These are phyloP conservation scores for Rhizophagus clarus DNA, from an alignment of 192 early-diverging fungal species.

Conservation along the genomic window DNA sequence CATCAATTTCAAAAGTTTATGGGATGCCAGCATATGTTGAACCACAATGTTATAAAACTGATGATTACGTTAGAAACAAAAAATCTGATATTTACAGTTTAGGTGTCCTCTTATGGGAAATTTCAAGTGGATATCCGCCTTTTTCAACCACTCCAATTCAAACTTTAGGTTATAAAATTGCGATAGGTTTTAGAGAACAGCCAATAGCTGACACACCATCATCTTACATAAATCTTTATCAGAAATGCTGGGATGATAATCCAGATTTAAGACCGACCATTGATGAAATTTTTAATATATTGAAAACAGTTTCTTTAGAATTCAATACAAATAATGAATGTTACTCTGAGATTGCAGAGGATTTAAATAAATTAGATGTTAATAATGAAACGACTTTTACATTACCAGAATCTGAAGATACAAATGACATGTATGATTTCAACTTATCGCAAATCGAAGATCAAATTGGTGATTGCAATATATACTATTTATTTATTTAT, in stretches of 20 bases:
- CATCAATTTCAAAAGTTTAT: neutral
- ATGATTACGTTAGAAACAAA: slow-evolving; percentile 17
- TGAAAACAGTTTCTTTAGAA: no score
- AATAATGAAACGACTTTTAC: no score
- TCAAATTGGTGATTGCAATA: no score
- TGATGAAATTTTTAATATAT: no score
- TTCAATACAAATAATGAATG: no score
- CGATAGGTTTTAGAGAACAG: slow-evolving; percentile 37
- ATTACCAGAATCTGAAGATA: no score
- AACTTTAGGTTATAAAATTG: slow-evolving; percentile 30
- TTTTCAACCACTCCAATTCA: slow-evolving; percentile 8
- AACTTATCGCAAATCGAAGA: no score
- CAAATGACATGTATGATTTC: no score
- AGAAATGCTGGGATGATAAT: slow-evolving; percentile 41
- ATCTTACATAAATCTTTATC: slow-evolving; percentile 40
- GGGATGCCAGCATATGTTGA: slow-evolving; percentile 14
- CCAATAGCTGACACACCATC: slow-evolving; percentile 36
- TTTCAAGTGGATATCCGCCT: slow-evolving; percentile 38
- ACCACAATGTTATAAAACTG: neutral
- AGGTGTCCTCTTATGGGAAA: slow-evolving; percentile 47
- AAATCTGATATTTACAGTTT: slow-evolving; percentile 45
- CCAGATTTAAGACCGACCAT: slow-evolving; percentile 30
- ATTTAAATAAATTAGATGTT: no score
- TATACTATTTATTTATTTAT: no score
- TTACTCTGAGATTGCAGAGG: no score